phyloP scores from a whole-genome alignment of 306 rosid genomes.

The Cicer arietinum region DNA sequence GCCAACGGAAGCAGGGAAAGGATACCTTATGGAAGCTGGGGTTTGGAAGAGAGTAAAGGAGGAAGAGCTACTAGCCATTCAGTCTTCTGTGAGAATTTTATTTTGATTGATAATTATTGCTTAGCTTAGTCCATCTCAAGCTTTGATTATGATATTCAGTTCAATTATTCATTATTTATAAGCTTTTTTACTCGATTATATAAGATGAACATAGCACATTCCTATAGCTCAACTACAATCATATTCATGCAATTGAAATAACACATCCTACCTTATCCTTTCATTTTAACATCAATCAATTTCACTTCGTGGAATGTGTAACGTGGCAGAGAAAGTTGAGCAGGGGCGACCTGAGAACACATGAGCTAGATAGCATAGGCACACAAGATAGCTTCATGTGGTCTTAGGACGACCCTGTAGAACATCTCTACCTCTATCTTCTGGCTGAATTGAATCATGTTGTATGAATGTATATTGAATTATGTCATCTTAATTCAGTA shows the following conservation, averaged over 20 bases:
- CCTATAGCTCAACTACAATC: slow-evolving; percentile 25
- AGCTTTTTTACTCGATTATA: neutral
- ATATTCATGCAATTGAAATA: slow-evolving; percentile 11
- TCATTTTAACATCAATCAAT: slow-evolving; percentile 10
- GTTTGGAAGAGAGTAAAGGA: slow-evolving; percentile 64
- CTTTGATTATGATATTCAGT: slow-evolving; percentile 3
- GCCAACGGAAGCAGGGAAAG: slow-evolving; percentile 44
- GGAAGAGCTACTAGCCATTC: slow-evolving; percentile 64
- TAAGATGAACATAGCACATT: slow-evolving; percentile 19
- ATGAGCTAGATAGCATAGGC: neutral
- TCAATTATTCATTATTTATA: neutral
- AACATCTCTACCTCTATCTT: slow-evolving; percentile 53
- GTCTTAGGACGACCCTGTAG: slow-evolving; percentile 66
- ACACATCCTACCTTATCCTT: neutral
- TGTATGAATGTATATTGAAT: slow-evolving; percentile 27
- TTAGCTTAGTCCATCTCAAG: slow-evolving; percentile 4
- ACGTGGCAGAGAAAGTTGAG: slow-evolving; percentile 46
- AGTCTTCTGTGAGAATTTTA: slow-evolving; percentile 67
- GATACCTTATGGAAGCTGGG: slow-evolving; percentile 65
- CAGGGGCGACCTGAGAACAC: slow-evolving; percentile 99
- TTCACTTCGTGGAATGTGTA: neutral
- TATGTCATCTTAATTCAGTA: neutral
- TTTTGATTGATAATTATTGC: slow-evolving; percentile 42
- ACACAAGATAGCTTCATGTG: slow-evolving; percentile 46
- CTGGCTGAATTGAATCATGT: neutral